Evolutionary conservation across 2,329 filamentous ascomycete genomes (phyloP), one percentile per base, ranked within the genome.

Genomic region (Stagonosporopsis cucurbitacearum): DNA sequence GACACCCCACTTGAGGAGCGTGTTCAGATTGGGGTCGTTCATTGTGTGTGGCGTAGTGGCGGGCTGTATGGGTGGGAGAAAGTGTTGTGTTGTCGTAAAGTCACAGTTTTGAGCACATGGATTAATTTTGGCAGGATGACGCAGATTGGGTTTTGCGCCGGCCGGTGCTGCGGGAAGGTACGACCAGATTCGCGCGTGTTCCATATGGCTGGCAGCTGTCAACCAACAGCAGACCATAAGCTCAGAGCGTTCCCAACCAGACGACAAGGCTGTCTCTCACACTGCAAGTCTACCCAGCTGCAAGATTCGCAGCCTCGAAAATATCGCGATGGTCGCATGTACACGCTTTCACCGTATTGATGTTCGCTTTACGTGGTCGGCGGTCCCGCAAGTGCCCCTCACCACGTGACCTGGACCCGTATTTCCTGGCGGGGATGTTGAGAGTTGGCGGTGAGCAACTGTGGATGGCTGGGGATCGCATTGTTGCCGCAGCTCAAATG

Each of bases 1-100:
- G 68, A 89, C 82, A 67, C 87, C 83, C 91, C 91, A 95, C 83
- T 90, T 89, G 58, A 95, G 86, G 75, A 94, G 87, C 51, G 86
- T 83, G 79, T 91, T 92, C 72, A 94, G 82, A 63, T 83, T 81
- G 75, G 83, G 86, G 77, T 84, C 81, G 81, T 81, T 82, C 71
- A 75, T 81, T 69, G 68, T 65, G 63, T 48, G 22, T 26, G n/a
- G 19, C 40, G 23, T 48, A 15, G 15, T 15, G 25, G 25, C 9
- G 5, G 25, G 32, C 36, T 22, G 40, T 26, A 12, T 35, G 12
- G 11, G 47, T 44, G 35, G 35, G 46, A 49, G 25, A 30, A 46
- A 13, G 42, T 46, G 44, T 56, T 58, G 47, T 32, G 50, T 51
- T 50, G 50, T 32, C 39, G 53, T 25, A 48, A 37, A 23, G 20